These are phyloP conservation scores for Mycena chlorophos DNA, from an alignment of 768 basidiomycete genomes.

Conservation along the genomic window DNA sequence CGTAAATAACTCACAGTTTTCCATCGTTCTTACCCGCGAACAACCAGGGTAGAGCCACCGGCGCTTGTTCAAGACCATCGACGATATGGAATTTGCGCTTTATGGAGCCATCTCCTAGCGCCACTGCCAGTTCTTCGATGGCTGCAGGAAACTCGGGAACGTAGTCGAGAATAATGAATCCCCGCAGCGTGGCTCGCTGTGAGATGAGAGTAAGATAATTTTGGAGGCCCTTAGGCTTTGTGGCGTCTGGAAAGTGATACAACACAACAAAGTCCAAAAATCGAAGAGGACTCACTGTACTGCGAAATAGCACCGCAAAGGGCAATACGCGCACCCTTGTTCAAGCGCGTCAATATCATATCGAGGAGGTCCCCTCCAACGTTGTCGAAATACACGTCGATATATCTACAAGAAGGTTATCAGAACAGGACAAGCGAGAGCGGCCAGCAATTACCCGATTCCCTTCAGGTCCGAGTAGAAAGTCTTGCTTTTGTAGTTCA, in stretches of 20 bases:
- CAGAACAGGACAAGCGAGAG: not conserved
- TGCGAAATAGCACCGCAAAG: constrained; percentile 87
- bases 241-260: constrained; percentile 43
- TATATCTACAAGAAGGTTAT: constrained; percentile 31
- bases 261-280: not conserved
- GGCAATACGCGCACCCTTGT: constrained; percentile 73
- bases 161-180: constrained; percentile 87
- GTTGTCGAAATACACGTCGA: constrained; percentile 88
- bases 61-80: constrained; percentile 72
- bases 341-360: constrained; percentile 70
- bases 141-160: constrained; percentile 57
- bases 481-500: constrained; percentile 83
- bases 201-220: constrained; percentile 70
- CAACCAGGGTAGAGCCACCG: constrained; percentile 65
- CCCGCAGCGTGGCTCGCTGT: constrained; percentile 77
- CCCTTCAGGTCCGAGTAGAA: constrained; percentile 75
- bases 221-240: constrained; percentile 63
- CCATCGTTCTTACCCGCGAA: constrained; percentile 79
- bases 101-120: constrained; percentile 66
- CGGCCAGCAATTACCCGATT: constrained; percentile 41
- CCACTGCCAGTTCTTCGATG: constrained; percentile 53
- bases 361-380: constrained; percentile 84
- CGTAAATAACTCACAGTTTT: constrained; percentile 53
- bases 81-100: constrained; percentile 81
- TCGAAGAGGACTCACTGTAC: constrained; percentile 56